A percentile compares a stretch with the other conserved stretches of the same genome.
Conservation (phyloP, 164 flowering plant genomes). For the Aristolochia contorta region DNA sequence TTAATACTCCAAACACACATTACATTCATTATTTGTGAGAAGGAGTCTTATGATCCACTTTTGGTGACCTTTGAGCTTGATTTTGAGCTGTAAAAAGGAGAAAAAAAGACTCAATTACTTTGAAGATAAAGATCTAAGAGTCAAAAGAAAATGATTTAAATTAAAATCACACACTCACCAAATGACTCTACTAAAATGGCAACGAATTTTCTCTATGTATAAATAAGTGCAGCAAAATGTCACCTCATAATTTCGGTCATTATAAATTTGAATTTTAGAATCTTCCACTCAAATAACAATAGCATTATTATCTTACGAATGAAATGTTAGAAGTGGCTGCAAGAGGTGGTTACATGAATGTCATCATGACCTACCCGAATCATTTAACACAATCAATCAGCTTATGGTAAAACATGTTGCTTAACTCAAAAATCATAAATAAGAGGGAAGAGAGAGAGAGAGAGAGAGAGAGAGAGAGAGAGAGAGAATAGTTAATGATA, state of each 20-base stretch:
- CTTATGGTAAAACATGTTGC: too few relatives aligned
- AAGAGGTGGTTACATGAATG: too few relatives aligned
- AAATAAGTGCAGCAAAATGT: neutral
- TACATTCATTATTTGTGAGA: constrained; percentile 43
- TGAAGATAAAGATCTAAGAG: too few relatives aligned
- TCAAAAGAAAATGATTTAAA: too few relatives aligned
- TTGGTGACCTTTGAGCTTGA: constrained; percentile 62
- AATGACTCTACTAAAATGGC: too few relatives aligned
- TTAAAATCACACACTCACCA: too few relatives aligned
- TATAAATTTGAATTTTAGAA: constrained; percentile 59
- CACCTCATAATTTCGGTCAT: constrained; percentile 67
- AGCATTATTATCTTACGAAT: constrained; percentile 70
- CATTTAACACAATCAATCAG: too few relatives aligned
- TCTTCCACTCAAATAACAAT: constrained; percentile 77
- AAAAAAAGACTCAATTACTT: neutral
- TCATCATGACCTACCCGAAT: too few relatives aligned
- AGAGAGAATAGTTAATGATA: neutral
- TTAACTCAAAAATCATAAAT: too few relatives aligned
- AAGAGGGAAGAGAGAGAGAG: too few relatives aligned
- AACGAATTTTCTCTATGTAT: too few relatives aligned
- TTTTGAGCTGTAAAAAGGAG: constrained; percentile 39
- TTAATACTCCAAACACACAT: constrained; percentile 55
- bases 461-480: too few relatives aligned
- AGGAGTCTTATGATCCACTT: constrained; percentile 62
- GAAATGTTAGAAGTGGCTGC: constrained; percentile 72